Evolutionary conservation across 2,329 filamentous ascomycete species (phyloP), one percentile per base, ranked within the genome.

Genomic region (Zymoseptoria crescenta): DNA sequence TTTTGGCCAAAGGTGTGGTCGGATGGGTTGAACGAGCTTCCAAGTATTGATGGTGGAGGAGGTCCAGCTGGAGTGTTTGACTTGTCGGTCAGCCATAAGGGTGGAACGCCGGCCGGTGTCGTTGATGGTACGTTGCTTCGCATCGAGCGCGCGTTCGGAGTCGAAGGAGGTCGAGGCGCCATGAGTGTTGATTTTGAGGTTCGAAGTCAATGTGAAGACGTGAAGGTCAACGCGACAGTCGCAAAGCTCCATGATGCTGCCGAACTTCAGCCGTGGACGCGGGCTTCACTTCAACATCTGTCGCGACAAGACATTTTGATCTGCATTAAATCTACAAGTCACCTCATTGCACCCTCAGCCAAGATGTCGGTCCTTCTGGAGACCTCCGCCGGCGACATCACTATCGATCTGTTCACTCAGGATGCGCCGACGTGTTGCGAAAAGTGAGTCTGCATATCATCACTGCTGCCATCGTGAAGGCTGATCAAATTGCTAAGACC

Each of bases 311-410:
- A 45, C 54, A 49, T 6, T 10, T 8, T 21, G 10, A 19, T 51
- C 8, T 50, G 48, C 41, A 48, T 28, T 49, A 27, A 48, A 53
- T 48, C 51, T n/a, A 35, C 9, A 13, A 35, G 13, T 10, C 35
- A 41, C 16, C 35, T 16, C 35, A 13, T 21, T n/a, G 24, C 24
- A 24, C 2, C 4, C 49, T 20, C 45, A 35, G 54, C 4, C 61
- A 70, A 48, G 55, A 97, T 97, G 93, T 96, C 91, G 63, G 93
- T 96, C 57, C 82, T 97, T 29, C 81, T 99, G 55, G 93, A 99
- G 77, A 96, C 94, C 35, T 96, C 88, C 59, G 84, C 87, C 1
- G 93, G 93, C 70, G 94, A 99, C 74, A 88, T 99, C 70, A 93
- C 96, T 65, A 91, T 97, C 69, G 93, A 99, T 74, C 82, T 99